These are phyloP conservation scores for Colletotrichum tabaci DNA, from an alignment of 2,329 filamentous ascomycete genomes.

Conservation along the genomic window DNA sequence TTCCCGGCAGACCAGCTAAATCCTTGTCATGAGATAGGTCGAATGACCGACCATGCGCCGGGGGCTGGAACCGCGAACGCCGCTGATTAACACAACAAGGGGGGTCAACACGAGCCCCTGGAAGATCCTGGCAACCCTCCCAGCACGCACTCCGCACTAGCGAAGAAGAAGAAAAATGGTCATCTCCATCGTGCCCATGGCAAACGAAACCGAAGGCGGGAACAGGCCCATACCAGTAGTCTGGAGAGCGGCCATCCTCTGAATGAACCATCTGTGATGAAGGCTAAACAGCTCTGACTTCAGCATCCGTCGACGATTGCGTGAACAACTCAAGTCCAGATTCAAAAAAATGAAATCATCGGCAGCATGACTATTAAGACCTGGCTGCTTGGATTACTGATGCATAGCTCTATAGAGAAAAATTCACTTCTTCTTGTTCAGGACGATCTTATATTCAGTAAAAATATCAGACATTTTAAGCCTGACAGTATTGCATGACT, in stretches of 20 bases:
- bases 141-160: not conserved
- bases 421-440: no score
- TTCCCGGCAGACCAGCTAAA: not conserved
- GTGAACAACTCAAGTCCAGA: not conserved
- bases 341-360: rapidly evolving
- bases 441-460: not conserved
- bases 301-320: no score
- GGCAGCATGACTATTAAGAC: not conserved
- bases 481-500: conserved; percentile 4
- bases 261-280: not conserved
- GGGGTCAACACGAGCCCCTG: not conserved
- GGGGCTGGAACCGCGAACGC: not conserved
- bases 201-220: not conserved
- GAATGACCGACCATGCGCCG: not conserved
- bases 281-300: no score
- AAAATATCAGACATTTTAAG: not conserved
- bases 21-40: not conserved
- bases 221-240: not conserved
- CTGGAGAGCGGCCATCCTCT: no score
- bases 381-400: not conserved
- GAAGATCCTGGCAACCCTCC: not conserved
- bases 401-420: not conserved
- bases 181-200: not conserved
- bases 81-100: not conserved
- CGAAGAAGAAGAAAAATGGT: not conserved